Base-by-base conservation (phyloP, 2,329 filamentous ascomycete species). In the Penicillium rolfsii region DNA sequence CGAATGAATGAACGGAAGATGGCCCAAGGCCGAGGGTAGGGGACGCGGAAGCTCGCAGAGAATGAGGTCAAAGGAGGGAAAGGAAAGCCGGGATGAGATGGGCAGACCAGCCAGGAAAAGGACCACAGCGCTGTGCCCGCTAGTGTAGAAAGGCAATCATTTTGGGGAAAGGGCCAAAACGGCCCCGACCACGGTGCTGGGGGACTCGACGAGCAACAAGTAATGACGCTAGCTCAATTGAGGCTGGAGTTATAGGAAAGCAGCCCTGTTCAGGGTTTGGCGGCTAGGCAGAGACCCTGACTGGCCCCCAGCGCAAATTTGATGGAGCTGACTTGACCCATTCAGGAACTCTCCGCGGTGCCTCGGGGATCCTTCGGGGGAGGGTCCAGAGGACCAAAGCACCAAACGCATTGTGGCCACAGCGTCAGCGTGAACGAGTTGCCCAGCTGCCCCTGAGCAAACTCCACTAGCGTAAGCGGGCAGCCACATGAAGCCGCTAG, bases 31-130 rank as follows among this genome's bases (percentile, higher is more conserved):
- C 53, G 65, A 57, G 53, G 14, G 19, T 50, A 65, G 35, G 59
- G 63, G 64, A 66, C 64, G 70, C 65, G 65, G 64, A 67, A 65
- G 58, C 64, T 67, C 67, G 60, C 65, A 64, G 61, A 65, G 58
- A 61, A 68, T 66, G 64, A 64, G 61, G 61, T 67, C 63, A 48
- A 66, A 67, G 58, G 55, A 53, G 33, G 59, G 57, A 67, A 59
- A 61, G 40, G 45, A 60, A 60, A 58, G 45, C 28, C 36, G 38
- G 50, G 41, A 43, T 43, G 45, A 59, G 60, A 53, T 53, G 54
- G 61, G 52, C 45, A 46, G 50, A 35, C 52, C 33, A 26, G n/a
- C 55, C 59, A 61, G 59, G 67, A 69, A 68, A 67, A 60, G 55
- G 55, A 61, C 40, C 50, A 12, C 8, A 19, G 52, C 38, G 38